Percentiles rank a stretch among this genome's conserved stretches.
These are phyloP conservation scores for Auricularia auricula-judae DNA, from an alignment of 768 basidiomycete genomes.

Conservation along the genomic window DNA sequence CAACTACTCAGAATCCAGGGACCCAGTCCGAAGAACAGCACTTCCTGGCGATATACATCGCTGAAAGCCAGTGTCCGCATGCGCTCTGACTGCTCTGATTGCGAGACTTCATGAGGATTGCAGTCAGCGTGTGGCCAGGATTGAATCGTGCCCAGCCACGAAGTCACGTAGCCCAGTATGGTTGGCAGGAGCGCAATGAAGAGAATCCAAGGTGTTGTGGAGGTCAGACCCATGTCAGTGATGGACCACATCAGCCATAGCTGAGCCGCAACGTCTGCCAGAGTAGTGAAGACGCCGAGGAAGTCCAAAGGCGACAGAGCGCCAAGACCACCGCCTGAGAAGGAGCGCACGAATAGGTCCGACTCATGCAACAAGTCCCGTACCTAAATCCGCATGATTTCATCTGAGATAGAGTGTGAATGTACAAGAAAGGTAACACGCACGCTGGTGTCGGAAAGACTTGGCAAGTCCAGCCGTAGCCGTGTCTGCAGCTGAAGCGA, in stretches of 20 bases:
- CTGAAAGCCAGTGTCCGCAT: conserved; percentile 67
- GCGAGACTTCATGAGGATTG: conserved; percentile 46
- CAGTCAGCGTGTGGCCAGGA: conserved; percentile 31
- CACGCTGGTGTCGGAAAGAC: conserved; percentile 52
- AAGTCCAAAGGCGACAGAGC: conserved; percentile 73
- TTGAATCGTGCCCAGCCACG: conserved; percentile 15
- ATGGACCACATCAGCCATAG: conserved; percentile 56
- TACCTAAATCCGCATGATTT: conserved; percentile 16
- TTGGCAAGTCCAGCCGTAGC: conserved; percentile 66
- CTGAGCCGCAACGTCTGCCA: conserved; percentile 64
- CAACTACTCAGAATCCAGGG: conserved; percentile 79
- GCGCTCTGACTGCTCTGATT: conserved; percentile 60
- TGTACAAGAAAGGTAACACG: too few relatives aligned
- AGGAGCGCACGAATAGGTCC: conserved; percentile 74
- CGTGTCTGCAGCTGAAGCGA: conserved; percentile 71
- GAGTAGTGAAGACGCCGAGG: conserved; percentile 56
- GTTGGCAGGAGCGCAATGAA: conserved; percentile 40
- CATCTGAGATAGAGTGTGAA: too few relatives aligned
- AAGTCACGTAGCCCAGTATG: conserved; percentile 21
- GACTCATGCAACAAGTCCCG: conserved; percentile 79
- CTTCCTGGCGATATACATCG: conserved; percentile 67
- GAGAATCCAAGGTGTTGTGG: conserved; percentile 6
- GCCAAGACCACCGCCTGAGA: conserved; percentile 60
- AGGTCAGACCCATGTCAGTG: conserved; percentile 30
- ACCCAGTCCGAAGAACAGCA: conserved; percentile 70